Conservation (phyloP, 768 basidiomycete species). For the Lentinula sp. region DNA sequence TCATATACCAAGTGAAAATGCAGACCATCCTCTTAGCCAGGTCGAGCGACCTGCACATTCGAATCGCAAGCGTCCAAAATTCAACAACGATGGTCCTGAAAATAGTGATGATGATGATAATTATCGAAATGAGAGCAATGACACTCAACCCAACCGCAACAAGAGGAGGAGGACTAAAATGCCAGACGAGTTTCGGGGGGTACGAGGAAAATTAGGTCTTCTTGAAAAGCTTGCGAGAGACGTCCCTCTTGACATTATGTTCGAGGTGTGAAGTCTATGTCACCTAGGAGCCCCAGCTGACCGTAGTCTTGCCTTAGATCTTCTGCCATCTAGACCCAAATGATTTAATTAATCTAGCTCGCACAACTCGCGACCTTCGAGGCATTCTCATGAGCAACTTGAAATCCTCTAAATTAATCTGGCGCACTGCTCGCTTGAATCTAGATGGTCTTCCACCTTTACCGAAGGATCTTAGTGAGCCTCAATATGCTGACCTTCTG, state of each 20-base stretch:
- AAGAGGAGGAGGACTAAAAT: background rate
- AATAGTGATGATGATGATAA: background rate
- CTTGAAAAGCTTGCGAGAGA: background rate
- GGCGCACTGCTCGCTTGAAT: conserved; percentile 38
- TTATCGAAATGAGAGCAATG: background rate
- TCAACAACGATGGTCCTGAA: background rate
- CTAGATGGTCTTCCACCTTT: conserved; percentile 39
- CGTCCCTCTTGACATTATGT: background rate
- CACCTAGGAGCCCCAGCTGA: background rate
- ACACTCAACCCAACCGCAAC: background rate
- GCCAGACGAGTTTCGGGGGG: background rate
- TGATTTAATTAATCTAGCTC: conserved; percentile 44
- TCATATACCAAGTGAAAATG: too few species aligned
- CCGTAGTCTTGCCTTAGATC: conserved; percentile 27
- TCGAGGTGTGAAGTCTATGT: background rate
- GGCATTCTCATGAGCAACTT: conserved; percentile 38
- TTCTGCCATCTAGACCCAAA: conserved; percentile 41
- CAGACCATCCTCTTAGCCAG: too few species aligned
- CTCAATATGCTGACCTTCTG: conserved; percentile 43
- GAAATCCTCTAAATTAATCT: conserved; percentile 40
- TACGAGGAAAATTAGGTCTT: background rate
- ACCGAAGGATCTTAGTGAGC: conserved; percentile 43
- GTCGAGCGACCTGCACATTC: too few species aligned
- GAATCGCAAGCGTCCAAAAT: too few species aligned
- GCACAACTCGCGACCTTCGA: conserved; percentile 44